phyloP scores from a whole-genome alignment of 768 basidiomycete genomes.

The Rickenella mellea region DNA sequence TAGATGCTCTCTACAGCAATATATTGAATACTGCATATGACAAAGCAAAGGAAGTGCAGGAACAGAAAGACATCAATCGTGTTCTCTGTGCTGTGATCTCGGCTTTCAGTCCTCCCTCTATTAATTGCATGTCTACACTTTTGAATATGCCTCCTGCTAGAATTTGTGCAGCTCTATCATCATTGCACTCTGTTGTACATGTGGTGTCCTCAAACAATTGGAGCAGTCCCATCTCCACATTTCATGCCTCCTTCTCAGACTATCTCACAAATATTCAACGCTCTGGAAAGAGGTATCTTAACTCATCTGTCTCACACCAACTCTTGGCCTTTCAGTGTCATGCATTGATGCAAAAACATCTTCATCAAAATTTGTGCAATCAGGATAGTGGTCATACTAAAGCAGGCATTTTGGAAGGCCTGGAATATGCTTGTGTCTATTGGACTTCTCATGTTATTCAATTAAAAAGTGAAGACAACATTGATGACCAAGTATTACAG shows the following conservation, averaged over 20 bases:
- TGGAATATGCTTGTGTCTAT: constrained; percentile 13
- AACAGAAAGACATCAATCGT: background rate
- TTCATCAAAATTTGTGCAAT: constrained; percentile 1
- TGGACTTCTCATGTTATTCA: constrained; percentile 13
- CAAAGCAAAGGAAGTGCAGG: background rate
- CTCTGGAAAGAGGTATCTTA: background rate
- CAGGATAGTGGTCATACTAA: constrained; percentile 5
- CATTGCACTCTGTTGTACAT: constrained; percentile 3
- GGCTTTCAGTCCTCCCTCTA: background rate
- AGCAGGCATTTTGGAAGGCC: background rate
- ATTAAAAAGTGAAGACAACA: constrained; percentile 1
- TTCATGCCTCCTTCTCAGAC: constrained; percentile 6
- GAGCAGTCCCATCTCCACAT: constrained; percentile 1
- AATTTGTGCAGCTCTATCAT: background rate
- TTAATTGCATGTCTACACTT: background rate
- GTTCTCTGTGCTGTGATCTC: background rate
- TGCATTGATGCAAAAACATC: constrained; percentile 1
- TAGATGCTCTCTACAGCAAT: constrained; percentile 2
- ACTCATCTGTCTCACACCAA: background rate
- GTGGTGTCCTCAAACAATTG: background rate
- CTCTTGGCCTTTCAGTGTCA: constrained; percentile 4
- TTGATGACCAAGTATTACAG: constrained; percentile 6
- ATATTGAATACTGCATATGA: background rate
- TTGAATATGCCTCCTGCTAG: background rate
- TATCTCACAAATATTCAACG: background rate